Evolutionary conservation across 2,329 filamentous ascomycete species (phyloP).

Genomic region (Ramularia collo-cygni): DNA sequence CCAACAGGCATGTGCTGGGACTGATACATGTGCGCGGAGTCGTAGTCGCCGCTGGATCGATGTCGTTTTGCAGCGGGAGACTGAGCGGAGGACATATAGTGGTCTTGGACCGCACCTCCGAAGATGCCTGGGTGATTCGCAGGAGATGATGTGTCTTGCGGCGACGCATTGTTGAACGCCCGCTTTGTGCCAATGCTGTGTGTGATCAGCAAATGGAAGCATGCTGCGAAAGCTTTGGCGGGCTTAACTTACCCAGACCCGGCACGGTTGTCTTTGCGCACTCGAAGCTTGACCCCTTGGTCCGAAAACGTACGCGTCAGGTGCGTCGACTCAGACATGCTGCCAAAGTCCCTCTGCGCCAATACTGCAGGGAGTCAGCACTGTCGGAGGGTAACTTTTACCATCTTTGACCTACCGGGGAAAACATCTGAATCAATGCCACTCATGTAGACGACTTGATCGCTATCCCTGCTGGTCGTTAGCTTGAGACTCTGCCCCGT

Average conservation of each 20-base stretch:
- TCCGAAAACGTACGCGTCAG: constrained; percentile 78
- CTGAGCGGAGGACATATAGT: constrained; percentile 15
- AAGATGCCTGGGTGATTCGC: constrained; percentile 9
- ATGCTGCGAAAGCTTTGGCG: too few species aligned
- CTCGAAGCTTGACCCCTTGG: constrained; percentile 73
- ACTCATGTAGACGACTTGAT: constrained; percentile 46
- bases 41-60: constrained; percentile 22
- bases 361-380: constrained; percentile 11
- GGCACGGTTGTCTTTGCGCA: constrained; percentile 70
- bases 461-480: constrained; percentile 26
- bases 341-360: constrained; percentile 61
- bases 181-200: constrained; percentile 17
- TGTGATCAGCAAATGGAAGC: constrained; percentile 1
- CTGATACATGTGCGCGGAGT: constrained; percentile 15
- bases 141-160: constrained; percentile 17
- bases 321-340: constrained; percentile 74
- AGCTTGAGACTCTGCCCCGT: constrained; percentile 5
- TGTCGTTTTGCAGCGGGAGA: constrained; percentile 21
- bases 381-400: too few species aligned
- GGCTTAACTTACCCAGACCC: constrained; percentile 15
- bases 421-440: constrained; percentile 60
- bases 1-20: constrained; percentile 5
- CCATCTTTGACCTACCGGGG: constrained; percentile 49
- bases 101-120: constrained; percentile 17
- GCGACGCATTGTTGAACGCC: constrained; percentile 12